Evolutionary conservation across 352 stramenopile genomes (phyloP).

Genomic region (Pythium periplocum): DNA sequence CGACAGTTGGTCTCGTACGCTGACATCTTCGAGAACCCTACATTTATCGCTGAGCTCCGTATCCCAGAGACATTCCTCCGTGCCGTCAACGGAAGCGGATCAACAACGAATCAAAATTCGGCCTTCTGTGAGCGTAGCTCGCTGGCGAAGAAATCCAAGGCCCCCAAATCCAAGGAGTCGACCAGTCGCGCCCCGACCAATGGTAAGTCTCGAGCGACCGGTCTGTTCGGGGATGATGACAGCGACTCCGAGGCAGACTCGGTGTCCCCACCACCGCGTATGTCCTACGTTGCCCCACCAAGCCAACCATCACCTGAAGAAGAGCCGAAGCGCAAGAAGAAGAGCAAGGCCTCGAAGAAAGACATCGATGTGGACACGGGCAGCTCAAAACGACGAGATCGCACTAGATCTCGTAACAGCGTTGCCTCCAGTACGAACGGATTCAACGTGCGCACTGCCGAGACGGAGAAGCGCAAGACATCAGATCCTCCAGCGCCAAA

Average conservation of each 20-base stretch:
- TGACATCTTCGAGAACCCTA: slow-evolving; percentile 43
- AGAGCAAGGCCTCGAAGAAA: slow-evolving; percentile 20
- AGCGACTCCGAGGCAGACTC: slow-evolving; percentile 58
- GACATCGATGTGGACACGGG: slow-evolving; percentile 12
- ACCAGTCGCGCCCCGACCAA: not conserved
- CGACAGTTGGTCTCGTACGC: slow-evolving; percentile 50
- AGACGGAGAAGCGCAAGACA: not conserved
- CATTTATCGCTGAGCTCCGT: slow-evolving; percentile 62
- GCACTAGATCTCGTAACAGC: slow-evolving; percentile 18
- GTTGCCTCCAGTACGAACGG: slow-evolving; percentile 2
- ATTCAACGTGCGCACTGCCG: not conserved
- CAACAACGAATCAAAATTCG: too few species aligned
- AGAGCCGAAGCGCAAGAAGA: slow-evolving; percentile 17
- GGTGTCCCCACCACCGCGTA: slow-evolving; percentile 24
- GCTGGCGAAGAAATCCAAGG: too few species aligned
- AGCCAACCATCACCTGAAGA: not conserved
- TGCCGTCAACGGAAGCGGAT: not conserved
- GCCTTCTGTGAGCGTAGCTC: too few species aligned
- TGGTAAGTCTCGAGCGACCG: slow-evolving; percentile 22
- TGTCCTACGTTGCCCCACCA: too few species aligned
- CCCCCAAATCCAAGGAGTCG: too few species aligned
- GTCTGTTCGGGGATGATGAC: slow-evolving; percentile 49
- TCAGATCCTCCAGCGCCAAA: slow-evolving; percentile 15
- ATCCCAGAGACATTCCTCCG: slow-evolving; percentile 43
- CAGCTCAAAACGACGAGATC: slow-evolving; percentile 6